Conservation (phyloP, 2,329 filamentous ascomycete species). For the Aspergillus viridinutans region DNA sequence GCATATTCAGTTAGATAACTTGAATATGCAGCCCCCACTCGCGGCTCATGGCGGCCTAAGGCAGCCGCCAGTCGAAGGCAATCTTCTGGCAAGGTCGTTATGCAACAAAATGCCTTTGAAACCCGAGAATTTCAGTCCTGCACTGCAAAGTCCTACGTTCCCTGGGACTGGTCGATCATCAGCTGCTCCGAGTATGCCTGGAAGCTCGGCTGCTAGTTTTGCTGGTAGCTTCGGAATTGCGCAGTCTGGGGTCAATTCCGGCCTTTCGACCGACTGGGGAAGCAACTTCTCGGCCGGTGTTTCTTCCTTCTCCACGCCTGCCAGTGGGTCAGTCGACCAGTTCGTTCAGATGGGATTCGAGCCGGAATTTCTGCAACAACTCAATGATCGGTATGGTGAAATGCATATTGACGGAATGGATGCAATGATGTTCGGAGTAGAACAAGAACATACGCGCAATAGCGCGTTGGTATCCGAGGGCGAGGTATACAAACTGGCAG, state of each 20-base stretch:
- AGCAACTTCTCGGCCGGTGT: slow-evolving; percentile 27
- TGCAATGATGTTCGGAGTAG: slow-evolving; percentile 19
- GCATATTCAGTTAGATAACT: slow-evolving; percentile 32
- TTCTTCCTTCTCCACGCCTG: slow-evolving; percentile 31
- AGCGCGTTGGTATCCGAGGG: slow-evolving; percentile 2
- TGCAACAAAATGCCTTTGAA: slow-evolving; percentile 23
- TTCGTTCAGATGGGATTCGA: slow-evolving; percentile 39
- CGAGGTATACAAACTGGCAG: slow-evolving; percentile 1
- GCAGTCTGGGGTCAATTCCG: slow-evolving; percentile 21
- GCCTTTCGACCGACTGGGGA: slow-evolving; percentile 31
- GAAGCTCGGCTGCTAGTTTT: slow-evolving; percentile 33
- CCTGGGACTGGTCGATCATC: slow-evolving; percentile 31
- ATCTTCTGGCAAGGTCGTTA: slow-evolving; percentile 21
- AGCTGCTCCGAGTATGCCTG: slow-evolving; percentile 31
- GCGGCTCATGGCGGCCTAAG: slow-evolving; percentile 35
- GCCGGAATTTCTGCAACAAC: slow-evolving; percentile 33
- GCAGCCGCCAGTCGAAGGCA: slow-evolving; percentile 31
- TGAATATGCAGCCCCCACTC: slow-evolving; percentile 43
- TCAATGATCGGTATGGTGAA: slow-evolving; percentile 33
- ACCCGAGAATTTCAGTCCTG: slow-evolving; percentile 24
- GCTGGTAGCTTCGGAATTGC: slow-evolving; percentile 30
- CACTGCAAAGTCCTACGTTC: slow-evolving; percentile 31
- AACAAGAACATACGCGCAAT: slow-evolving; percentile 6
- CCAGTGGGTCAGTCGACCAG: slow-evolving; percentile 26
- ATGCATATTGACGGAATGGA: slow-evolving; percentile 29